A percentile compares a stretch with the other conserved stretches of the same genome.
These are phyloP conservation scores for Avena sativa DNA, from an alignment of 176 grass and related monocot species.

Conservation along the genomic window DNA sequence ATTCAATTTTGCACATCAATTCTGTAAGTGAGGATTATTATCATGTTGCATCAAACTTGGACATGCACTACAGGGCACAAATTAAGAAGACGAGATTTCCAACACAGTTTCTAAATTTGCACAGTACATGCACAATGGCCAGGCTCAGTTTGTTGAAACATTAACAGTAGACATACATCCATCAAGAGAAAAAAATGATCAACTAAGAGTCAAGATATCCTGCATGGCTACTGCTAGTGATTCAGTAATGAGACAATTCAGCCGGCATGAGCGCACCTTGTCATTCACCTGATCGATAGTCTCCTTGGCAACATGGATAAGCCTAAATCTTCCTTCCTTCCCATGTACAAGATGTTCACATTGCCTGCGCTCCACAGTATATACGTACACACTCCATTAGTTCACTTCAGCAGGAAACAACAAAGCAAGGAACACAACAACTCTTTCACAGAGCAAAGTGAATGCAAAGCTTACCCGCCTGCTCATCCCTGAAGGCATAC, in stretches of 20 bases:
- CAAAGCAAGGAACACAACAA: neutral
- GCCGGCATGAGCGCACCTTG: neutral
- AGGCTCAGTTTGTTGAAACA: neutral
- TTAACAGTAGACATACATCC: neutral
- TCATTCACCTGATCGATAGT: neutral
- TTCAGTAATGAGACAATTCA: neutral
- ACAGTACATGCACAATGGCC: no score
- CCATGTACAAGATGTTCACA: conserved; percentile 86
- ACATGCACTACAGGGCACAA: no score
- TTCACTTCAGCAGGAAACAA: neutral
- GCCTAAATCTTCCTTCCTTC: conserved; percentile 63
- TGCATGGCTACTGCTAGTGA: neutral
- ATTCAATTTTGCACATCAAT: no score
- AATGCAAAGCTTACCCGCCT: conserved; percentile 48
- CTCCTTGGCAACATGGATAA: conserved; percentile 54
- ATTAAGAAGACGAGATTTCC: no score
- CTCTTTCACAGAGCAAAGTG: neutral
- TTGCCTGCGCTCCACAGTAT: conserved; percentile 40
- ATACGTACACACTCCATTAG: no score
- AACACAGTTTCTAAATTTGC: no score
- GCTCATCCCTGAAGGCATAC: conserved; percentile 81
- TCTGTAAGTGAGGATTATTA: no score
- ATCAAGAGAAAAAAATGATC: no score
- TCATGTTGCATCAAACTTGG: no score
- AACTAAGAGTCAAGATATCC: no score